phyloP scores from a whole-genome alignment of 495 filamentous ascomycete species.

The Aspergillus incahuasiensis region DNA sequence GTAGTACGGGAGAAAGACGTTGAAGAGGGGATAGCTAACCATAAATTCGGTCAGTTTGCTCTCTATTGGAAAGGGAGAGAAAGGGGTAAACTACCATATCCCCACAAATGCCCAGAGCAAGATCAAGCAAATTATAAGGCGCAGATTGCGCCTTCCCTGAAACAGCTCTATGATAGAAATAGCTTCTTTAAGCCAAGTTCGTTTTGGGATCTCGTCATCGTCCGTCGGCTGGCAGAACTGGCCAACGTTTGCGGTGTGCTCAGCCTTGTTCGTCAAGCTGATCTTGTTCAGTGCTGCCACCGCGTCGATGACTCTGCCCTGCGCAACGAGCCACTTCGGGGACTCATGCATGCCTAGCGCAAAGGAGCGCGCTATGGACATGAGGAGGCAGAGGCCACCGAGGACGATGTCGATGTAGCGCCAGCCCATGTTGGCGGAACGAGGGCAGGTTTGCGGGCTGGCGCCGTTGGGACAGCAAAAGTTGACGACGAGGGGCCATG shows the following conservation, averaged over 20 bases:
- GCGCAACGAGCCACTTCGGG: conserved; percentile 5
- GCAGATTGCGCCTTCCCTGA: background rate
- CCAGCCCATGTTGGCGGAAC: conserved; percentile 9
- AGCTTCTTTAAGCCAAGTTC: no score
- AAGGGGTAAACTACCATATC: background rate
- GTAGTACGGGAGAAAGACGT: conserved; percentile 7
- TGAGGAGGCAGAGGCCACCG: conserved; percentile 4
- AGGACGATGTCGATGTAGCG: conserved; percentile 11
- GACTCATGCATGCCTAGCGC: conserved; percentile 6
- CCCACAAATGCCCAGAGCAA: background rate
- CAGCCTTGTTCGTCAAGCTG: no score
- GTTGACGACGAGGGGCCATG: conserved; percentile 7
- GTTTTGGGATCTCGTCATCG: no score
- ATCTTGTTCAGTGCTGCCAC: no score
- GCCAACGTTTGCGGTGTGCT: no score
- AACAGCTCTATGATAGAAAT: background rate
- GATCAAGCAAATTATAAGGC: background rate
- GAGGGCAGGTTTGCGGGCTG: background rate
- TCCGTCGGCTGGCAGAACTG: no score
- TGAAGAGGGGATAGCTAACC: conserved; percentile 3
- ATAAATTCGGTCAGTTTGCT: background rate
- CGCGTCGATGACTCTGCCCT: no score
- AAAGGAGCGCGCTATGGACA: background rate
- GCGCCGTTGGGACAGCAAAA: conserved; percentile 7
- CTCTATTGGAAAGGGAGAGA: background rate